Conservation (phyloP, 768 basidiomycete species). For the Infundibulicybe gibba region DNA sequence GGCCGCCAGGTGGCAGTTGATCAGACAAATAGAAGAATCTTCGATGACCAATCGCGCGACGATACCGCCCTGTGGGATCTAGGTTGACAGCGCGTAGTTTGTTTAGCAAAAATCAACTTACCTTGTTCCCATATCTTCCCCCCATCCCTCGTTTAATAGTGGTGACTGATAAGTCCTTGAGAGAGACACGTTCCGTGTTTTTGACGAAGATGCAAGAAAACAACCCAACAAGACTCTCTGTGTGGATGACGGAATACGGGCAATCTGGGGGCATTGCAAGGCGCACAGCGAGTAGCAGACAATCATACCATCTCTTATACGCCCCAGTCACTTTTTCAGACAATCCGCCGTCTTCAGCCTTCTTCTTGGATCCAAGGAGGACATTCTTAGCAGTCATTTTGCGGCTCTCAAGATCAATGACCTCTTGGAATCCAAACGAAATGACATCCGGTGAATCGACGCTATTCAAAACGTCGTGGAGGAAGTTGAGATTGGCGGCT, state of each 20-base stretch:
- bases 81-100: conserved; percentile 1
- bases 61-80: conserved; percentile 69
- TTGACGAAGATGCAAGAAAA: conserved; percentile 79
- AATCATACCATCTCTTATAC: conserved; percentile 89
- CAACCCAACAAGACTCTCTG: conserved; percentile 88
- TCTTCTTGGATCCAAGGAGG: conserved; percentile 73
- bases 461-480: conserved; percentile 72
- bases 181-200: conserved; percentile 49
- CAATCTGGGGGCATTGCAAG: conserved; percentile 66
- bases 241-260: conserved; percentile 77
- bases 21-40: conserved; percentile 89
- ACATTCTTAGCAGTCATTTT: conserved; percentile 93
- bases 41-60: conserved; percentile 87
- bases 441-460: conserved; percentile 84
- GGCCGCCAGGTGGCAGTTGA: conserved; percentile 97
- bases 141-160: conserved; percentile 92
- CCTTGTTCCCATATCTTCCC: conserved; percentile 95
- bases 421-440: conserved; percentile 92
- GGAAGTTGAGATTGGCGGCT: conserved; percentile 73
- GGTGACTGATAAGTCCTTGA: conserved; percentile 72
- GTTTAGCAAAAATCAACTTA: conserved; percentile 23
- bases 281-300: conserved; percentile 67
- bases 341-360: conserved; percentile 43
- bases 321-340: conserved; percentile 84
- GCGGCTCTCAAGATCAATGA: conserved; percentile 92